phyloP scores from a whole-genome alignment of 371 early-diverging fungal species.

The Paramicrosporidium saccamoebae region DNA sequence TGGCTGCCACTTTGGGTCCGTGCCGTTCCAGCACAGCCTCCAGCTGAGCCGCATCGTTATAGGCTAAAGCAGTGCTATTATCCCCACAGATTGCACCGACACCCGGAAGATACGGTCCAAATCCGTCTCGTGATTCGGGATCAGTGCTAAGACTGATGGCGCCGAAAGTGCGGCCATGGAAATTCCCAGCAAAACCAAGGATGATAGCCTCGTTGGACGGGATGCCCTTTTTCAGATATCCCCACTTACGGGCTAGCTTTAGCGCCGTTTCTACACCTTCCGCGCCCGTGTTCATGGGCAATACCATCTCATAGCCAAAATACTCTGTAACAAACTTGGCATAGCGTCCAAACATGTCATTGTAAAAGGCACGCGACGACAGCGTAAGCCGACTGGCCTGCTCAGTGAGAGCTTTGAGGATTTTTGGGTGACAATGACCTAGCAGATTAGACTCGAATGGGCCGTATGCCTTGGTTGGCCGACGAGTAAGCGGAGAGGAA shows the following conservation, averaged over 20 bases:
- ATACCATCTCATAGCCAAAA: slow-evolving; percentile 86
- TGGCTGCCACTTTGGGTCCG: slow-evolving; percentile 49
- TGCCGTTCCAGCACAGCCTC: slow-evolving; percentile 44
- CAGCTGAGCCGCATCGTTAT: slow-evolving; percentile 54
- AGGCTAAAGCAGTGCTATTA: slow-evolving; percentile 23
- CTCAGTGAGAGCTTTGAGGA: slow-evolving; percentile 51
- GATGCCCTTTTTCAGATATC: slow-evolving; percentile 62
- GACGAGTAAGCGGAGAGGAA: slow-evolving; percentile 85
- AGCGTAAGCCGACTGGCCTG: slow-evolving; percentile 54
- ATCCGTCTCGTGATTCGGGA: slow-evolving; percentile 37
- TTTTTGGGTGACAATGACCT: slow-evolving; percentile 84
- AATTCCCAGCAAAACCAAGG: slow-evolving; percentile 52
- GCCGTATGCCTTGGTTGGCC: slow-evolving; percentile 51
- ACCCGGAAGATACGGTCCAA: slow-evolving; percentile 72
- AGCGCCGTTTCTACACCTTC: slow-evolving; percentile 93
- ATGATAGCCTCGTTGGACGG: slow-evolving; percentile 46
- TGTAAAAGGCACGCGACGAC: slow-evolving; percentile 82
- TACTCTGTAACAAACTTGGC: slow-evolving; percentile 65
- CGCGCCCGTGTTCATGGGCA: slow-evolving; percentile 92
- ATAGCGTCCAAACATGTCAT: slow-evolving; percentile 55
- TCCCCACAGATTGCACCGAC: slow-evolving; percentile 43
- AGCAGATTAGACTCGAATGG: background rate
- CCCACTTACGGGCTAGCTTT: slow-evolving; percentile 92
- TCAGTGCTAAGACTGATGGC: slow-evolving; percentile 85
- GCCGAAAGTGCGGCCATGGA: slow-evolving; percentile 86